These are phyloP conservation scores for Ascodesmis nigricans DNA, from an alignment of 495 filamentous ascomycete genomes.

Conservation along the genomic window DNA sequence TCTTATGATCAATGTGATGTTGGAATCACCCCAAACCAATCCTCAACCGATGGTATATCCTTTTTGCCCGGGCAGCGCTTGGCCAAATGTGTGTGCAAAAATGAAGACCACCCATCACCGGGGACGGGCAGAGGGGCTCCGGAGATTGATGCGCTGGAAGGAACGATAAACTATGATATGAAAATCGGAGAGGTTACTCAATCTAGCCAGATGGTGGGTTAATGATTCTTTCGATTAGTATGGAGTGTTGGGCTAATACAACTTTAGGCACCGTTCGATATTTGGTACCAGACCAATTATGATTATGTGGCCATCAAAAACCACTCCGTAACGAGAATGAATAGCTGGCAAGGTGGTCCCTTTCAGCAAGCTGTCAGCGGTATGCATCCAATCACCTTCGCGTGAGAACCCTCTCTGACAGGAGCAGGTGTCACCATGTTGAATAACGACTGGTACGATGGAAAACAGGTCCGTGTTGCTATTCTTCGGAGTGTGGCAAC, in stretches of 20 bases:
- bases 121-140: slow-evolving; percentile 51
- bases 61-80: slow-evolving; percentile 51
- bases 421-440: slow-evolving; percentile 30
- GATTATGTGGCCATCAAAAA: slow-evolving; percentile 42
- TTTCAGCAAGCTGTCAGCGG: slow-evolving; percentile 56
- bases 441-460: slow-evolving; percentile 60
- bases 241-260: too few species aligned
- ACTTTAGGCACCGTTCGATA: slow-evolving; percentile 19
- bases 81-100: slow-evolving; percentile 46
- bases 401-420: background rate
- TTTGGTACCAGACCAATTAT: slow-evolving; percentile 44
- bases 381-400: slow-evolving; percentile 12
- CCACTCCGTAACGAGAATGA: slow-evolving; percentile 34
- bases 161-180: slow-evolving; percentile 36
- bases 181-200: slow-evolving; percentile 46
- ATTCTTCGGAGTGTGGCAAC: background rate
- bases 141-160: slow-evolving; percentile 62
- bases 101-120: slow-evolving; percentile 46
- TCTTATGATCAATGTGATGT: slow-evolving; percentile 56
- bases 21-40: slow-evolving; percentile 61
- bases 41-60: slow-evolving; percentile 41
- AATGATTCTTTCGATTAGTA: background rate
- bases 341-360: slow-evolving; percentile 43
- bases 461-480: slow-evolving; percentile 24
- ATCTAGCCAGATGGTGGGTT: slow-evolving; percentile 48